Evolutionary conservation across 768 basidiomycete genomes (phyloP), one percentile per base, ranked within the genome.

Genomic region (Kwoniella shandongensis): DNA sequence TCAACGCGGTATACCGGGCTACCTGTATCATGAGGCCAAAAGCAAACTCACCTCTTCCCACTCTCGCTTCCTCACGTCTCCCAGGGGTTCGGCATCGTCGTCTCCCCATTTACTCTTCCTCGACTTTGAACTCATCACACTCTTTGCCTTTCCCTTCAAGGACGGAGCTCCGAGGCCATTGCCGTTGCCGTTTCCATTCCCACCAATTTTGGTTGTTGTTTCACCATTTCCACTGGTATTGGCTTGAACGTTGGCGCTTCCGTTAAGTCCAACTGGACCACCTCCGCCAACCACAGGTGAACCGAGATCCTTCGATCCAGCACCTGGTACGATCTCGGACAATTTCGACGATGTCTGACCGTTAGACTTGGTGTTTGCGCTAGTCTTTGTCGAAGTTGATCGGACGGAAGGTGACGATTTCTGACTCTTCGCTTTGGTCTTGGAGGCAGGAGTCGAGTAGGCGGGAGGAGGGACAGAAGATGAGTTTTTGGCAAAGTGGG

Each of bases 381-480:
- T 45, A 13, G 54, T 55, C 32, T 45, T 56, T 10, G 58, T 41
- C 53, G 53, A 61, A 75, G 78, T 46, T 18, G 77, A 78, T 56
- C 49, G 35, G 63, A 79, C 56, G 55, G 26, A 76, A 54, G 51
- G 51, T 59, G 32, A 32, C 32, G 32, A 32, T 76, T 38, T 80
- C n/a, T n/a, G n/a, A n/a, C n/a, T n/a, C n/a, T 73, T 72, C 60
- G 51, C 20, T 27, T 42, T 47, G 27, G 45, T 45, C 50, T 60
- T 57, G 20, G 55, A 89, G 1, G 81, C 83, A 7, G 85, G 80
- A 5, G 64, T 59, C 17, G 57, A 70, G 52, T 59, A 61, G 11
- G 69, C 89, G 80, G 2, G 84, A 81, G 77, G 76, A 18, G 78
- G 69, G 87, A 67, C 88, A 81, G 58, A 83, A 83, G 10, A 88